phyloP scores from a whole-genome alignment of 805 yeast species.

The Millerozyma acaciae region DNA sequence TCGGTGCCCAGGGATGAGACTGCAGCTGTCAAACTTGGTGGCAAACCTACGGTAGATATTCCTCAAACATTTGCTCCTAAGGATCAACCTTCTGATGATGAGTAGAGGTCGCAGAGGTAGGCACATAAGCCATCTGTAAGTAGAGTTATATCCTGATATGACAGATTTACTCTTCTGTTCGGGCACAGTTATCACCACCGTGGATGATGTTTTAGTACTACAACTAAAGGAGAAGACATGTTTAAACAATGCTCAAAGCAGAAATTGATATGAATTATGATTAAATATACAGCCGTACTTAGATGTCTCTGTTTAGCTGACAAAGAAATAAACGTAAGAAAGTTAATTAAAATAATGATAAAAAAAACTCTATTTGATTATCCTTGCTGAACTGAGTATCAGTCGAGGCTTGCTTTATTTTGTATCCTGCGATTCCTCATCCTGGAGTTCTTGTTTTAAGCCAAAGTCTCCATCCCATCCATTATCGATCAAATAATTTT shows the following conservation, averaged over 20 bases:
- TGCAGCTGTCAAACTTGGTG: conserved; percentile 9
- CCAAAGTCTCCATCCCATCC: conserved; percentile 59
- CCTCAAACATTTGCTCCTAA: conserved; percentile 11
- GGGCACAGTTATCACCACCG: too few relatives aligned
- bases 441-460: conserved; percentile 15
- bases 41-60: conserved; percentile 7
- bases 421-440: conserved; percentile 16
- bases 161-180: not conserved
- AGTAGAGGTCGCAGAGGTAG: not conserved
- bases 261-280: too few relatives aligned
- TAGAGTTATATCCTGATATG: not conserved
- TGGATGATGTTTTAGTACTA: too few relatives aligned
- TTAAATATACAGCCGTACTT: too few relatives aligned
- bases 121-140: not conserved
- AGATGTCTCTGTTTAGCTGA: too few relatives aligned
- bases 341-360: too few relatives aligned
- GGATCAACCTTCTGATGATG: conserved; percentile 6
- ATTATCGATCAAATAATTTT: conserved; percentile 50
- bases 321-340: too few relatives aligned
- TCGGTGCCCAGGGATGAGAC: conserved; percentile 9
- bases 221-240: too few relatives aligned
- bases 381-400: too few relatives aligned
- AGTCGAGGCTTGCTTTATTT: too few relatives aligned
- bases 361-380: too few relatives aligned
- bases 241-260: too few relatives aligned